phyloP scores from a whole-genome alignment of 768 basidiomycete genomes.

The Amanita brunnescens region DNA sequence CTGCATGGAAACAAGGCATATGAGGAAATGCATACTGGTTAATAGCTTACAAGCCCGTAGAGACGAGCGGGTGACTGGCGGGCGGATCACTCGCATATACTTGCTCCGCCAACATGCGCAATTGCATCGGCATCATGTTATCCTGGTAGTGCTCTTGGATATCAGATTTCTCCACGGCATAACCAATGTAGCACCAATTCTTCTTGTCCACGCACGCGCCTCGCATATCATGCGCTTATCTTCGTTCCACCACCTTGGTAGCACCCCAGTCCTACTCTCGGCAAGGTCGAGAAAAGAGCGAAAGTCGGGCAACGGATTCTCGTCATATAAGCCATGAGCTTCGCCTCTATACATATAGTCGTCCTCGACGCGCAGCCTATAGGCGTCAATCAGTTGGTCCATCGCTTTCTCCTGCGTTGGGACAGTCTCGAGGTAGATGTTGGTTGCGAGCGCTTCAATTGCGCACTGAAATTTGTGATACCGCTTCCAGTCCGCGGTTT shows the following conservation, averaged over 20 bases:
- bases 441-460: neutral
- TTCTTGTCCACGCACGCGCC: neutral
- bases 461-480: neutral
- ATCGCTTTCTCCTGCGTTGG: neutral
- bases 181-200: neutral
- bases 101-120: conserved; percentile 4
- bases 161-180: neutral
- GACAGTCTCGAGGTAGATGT: neutral
- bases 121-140: conserved; percentile 1
- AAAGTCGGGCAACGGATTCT: neutral
- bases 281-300: neutral
- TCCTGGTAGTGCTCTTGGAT: conserved; percentile 1
- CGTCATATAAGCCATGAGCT: neutral
- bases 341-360: neutral
- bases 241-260: conserved; percentile 2
- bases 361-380: conserved; percentile 2
- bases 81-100: too few species aligned
- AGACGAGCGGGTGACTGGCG: too few species aligned
- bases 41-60: too few species aligned
- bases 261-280: neutral
- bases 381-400: neutral
- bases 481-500: neutral
- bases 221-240: conserved; percentile 1
- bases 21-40: too few species aligned
- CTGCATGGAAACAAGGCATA: too few species aligned